These are phyloP conservation scores for Fusarium nisikadoi DNA, from an alignment of 2,329 filamentous ascomycete genomes.

Conservation along the genomic window DNA sequence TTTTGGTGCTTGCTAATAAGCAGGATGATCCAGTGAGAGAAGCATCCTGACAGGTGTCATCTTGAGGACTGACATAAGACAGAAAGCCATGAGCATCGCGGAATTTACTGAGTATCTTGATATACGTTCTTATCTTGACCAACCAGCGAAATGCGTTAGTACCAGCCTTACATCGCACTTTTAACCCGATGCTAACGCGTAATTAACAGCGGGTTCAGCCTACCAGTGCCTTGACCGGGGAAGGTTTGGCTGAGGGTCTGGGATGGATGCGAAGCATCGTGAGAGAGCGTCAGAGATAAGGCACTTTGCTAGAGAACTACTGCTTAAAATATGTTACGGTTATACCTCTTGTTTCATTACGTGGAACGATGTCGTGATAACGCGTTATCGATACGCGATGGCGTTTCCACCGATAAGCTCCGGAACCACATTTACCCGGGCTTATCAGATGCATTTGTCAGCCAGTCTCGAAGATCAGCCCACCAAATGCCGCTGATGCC, in stretches of 20 bases:
- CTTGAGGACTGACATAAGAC: background rate
- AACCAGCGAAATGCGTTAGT: background rate
- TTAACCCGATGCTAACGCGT: background rate
- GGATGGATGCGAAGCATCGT: background rate
- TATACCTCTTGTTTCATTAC: no score
- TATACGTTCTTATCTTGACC: background rate
- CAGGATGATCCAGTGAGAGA: constrained; percentile 3
- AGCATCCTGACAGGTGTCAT: background rate
- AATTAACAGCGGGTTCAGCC: background rate
- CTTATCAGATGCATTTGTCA: background rate
- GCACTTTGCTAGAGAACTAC: no score
- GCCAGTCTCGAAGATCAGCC: background rate
- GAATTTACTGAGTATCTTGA: background rate
- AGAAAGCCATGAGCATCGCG: background rate
- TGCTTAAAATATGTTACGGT: no score
- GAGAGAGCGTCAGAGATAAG: background rate
- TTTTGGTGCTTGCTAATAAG: constrained; percentile 18
- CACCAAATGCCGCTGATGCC: constrained; percentile 2
- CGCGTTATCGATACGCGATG: background rate
- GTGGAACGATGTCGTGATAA: background rate
- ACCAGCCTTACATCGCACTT: rapidly evolving
- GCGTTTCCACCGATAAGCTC: rapidly evolving
- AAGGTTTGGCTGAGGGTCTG: background rate
- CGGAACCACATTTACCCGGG: background rate
- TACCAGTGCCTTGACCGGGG: background rate